Base-by-base conservation (phyloP, 1,284 basidiomycete genomes). In the Exobasidium rhododendri region DNA sequence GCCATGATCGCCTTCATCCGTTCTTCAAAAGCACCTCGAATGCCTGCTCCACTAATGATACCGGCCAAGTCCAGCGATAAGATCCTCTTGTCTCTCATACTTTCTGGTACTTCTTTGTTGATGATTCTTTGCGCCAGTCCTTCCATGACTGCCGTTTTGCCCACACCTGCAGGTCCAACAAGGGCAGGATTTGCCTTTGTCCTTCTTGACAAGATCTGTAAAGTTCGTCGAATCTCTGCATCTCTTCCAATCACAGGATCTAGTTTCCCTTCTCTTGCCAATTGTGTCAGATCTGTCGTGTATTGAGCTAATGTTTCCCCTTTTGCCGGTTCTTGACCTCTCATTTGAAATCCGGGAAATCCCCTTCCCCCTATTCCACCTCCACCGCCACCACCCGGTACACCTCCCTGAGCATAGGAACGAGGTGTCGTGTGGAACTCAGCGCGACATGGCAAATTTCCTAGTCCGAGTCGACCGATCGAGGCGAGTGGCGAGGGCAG, bases 11-110 rank as follows among this genome's bases (percentile, higher is more conserved):
- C 84, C 82, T 97, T 97, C 82, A 97, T 87, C 53, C 94, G 89
- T 80, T 98, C 94, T 82, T 98, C 94, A 81, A 94, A 98, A 82
- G 97, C 92, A 64, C 94, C 94, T 81, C 92, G 92, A 83, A 91
- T 94, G 80, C 92, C 93, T 35, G 92, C 94, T 58, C 94, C 92
- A 4, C 93, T 92, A 89, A 94, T 94, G 63, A 97, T 85, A 0
- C 93, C 90, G 68, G 92, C 94, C 87, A 97, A 90, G 80, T 97
- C 94, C 54, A 94, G 85, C 46, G 62, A 59, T 28, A 58, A 91
- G 46, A 22, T 83, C 92, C 64, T 59, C 56, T 75, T 75, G 55
- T 63, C 66, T 51, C 68, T 63, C 55, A 75, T 58, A 17, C 67
- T 70, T 58, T 72, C 92, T 11, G 94, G 93, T 1, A 96, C 92